Conservation (phyloP, 2,329 filamentous ascomycete genomes). For the Colletotrichum tropicicola region DNA sequence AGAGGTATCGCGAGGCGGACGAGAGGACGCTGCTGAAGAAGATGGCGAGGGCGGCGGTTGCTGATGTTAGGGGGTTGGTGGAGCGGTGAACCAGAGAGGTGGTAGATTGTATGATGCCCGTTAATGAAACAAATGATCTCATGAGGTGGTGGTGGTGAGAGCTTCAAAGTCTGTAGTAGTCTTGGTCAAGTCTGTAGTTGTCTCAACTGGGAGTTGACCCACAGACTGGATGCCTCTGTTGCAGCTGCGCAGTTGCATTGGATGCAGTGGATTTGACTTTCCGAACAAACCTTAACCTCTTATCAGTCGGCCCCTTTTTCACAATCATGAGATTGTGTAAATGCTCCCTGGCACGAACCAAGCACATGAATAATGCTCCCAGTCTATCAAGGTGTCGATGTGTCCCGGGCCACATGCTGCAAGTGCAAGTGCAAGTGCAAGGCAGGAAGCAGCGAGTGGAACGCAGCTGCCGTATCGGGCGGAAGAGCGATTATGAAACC, state of each 20-base stretch:
- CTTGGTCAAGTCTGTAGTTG: too few relatives aligned
- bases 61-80: conserved; percentile 62
- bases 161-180: too few relatives aligned
- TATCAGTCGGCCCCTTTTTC: background rate
- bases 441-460: background rate
- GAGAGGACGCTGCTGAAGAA: conserved; percentile 87
- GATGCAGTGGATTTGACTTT: background rate
- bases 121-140: background rate
- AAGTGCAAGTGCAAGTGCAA: too few relatives aligned
- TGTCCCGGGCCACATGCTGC: too few relatives aligned
- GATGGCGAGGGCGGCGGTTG: conserved; percentile 81
- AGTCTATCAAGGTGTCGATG: background rate
- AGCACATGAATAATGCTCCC: background rate
- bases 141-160: background rate
- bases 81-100: conserved; percentile 40
- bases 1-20: conserved; percentile 86
- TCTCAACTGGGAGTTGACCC: too few relatives aligned
- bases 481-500: too few relatives aligned
- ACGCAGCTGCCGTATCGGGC: too few relatives aligned
- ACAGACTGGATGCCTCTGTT: too few relatives aligned
- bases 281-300: background rate
- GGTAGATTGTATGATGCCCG: conserved; percentile 10
- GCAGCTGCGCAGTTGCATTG: too few relatives aligned
- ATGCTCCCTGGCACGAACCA: background rate
- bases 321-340: background rate